A percentile compares a stretch with the other conserved stretches of the same genome.
Conservation (phyloP, 371 early-diverging fungal species). For the Mucor irregularis region DNA sequence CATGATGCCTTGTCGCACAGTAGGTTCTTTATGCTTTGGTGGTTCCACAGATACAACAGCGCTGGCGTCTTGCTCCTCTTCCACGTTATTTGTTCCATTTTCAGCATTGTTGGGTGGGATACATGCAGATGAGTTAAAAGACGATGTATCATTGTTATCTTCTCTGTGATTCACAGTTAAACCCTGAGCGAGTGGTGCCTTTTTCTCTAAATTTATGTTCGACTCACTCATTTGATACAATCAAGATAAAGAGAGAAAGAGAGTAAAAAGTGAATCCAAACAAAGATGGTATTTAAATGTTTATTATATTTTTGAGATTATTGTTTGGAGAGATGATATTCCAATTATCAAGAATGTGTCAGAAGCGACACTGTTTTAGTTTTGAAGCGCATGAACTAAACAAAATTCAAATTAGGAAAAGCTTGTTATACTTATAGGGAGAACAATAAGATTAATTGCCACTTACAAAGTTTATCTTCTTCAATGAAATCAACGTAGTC, state of each 20-base stretch:
- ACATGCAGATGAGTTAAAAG: no score
- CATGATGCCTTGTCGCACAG: conserved; percentile 28
- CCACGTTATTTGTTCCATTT: background rate
- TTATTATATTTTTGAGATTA: background rate
- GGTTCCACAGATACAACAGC: background rate
- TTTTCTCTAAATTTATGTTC: background rate
- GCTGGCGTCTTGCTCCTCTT: no score
- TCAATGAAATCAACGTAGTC: conserved; percentile 27
- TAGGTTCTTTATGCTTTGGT: conserved; percentile 17
- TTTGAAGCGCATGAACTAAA: conserved; percentile 12
- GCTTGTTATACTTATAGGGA: background rate
- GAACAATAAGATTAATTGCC: no score
- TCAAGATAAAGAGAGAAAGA: background rate
- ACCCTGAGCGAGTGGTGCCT: background rate
- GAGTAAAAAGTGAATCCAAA: background rate
- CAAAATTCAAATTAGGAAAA: background rate
- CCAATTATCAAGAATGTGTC: no score
- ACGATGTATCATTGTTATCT: no score
- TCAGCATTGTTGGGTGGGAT: background rate
- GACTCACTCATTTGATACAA: background rate
- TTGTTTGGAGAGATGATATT: no score
- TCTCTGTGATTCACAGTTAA: no score
- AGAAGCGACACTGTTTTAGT: background rate
- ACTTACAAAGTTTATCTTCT: conserved; percentile 16
- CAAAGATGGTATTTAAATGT: no score